Conservation (phyloP, 2,329 filamentous ascomycete genomes). For the Penicillium sp. region DNA sequence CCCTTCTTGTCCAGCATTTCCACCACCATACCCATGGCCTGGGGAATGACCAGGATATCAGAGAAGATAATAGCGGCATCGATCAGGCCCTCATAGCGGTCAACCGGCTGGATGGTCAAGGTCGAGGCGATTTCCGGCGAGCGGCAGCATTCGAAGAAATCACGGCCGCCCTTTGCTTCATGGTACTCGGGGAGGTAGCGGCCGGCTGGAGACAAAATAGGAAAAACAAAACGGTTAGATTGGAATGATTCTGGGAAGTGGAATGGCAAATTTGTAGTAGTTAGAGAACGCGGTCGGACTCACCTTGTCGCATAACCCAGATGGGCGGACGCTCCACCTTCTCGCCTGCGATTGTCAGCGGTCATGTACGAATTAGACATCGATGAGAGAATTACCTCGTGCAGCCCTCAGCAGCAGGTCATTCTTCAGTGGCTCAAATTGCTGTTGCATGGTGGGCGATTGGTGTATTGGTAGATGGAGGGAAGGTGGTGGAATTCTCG, state of each 20-base stretch:
- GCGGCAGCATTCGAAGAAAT: constrained; percentile 98
- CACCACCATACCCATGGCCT: constrained; percentile 98
- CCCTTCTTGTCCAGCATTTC: constrained; percentile 99
- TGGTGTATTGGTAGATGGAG: constrained; percentile 30
- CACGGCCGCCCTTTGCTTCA: constrained; percentile 83
- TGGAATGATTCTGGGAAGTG: neutral
- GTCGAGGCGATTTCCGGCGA: constrained; percentile 90
- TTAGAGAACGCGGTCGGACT: constrained; percentile 30
- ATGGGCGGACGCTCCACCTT: constrained; percentile 90
- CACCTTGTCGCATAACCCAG: constrained; percentile 99
- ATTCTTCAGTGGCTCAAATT: constrained; percentile 87
- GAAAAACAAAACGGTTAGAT: neutral
- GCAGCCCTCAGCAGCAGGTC: constrained; percentile 90
- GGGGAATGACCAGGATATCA: constrained; percentile 95
- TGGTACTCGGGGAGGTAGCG: constrained; percentile 98
- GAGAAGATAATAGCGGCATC: constrained; percentile 99
- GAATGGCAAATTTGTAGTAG: neutral
- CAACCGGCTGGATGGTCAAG: constrained; percentile 91
- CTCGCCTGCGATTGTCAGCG: constrained; percentile 66
- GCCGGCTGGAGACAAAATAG: constrained; percentile 66
- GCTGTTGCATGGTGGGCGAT: constrained; percentile 63
- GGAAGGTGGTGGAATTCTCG: constrained; percentile 31
- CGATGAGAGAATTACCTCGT: constrained; percentile 65
- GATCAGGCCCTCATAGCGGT: constrained; percentile 86
- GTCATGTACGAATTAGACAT: neutral